These are phyloP conservation scores for Crassisporium funariophilum DNA, from an alignment of 768 basidiomycete species.

Conservation along the genomic window DNA sequence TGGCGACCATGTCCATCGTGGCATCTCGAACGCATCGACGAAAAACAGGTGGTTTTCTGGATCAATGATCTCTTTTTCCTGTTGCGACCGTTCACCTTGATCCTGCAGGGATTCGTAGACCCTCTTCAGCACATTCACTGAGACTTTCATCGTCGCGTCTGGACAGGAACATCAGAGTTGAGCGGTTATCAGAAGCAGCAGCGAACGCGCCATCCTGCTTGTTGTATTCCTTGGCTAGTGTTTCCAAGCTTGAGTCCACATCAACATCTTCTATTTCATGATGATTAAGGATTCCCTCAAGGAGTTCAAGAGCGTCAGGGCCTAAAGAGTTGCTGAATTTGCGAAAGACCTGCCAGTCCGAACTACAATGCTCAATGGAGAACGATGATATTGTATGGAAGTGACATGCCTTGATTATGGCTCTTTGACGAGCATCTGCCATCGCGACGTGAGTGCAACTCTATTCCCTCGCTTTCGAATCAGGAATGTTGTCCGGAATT, in stretches of 20 bases:
- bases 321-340: slow-evolving; percentile 89
- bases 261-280: slow-evolving; percentile 74
- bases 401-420: slow-evolving; percentile 47
- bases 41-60: slow-evolving; percentile 81
- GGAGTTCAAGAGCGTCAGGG: slow-evolving; percentile 69
- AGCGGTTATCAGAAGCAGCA: not conserved
- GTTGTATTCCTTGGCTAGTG: slow-evolving; percentile 84
- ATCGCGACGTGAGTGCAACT: slow-evolving; percentile 24
- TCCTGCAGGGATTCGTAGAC: slow-evolving; percentile 78
- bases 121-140: slow-evolving; percentile 61
- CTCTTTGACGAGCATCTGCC: slow-evolving; percentile 49
- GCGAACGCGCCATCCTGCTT: slow-evolving; percentile 74
- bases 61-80: slow-evolving; percentile 69
- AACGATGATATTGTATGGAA: not conserved
- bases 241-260: slow-evolving; percentile 74
- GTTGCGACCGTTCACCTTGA: slow-evolving; percentile 50
- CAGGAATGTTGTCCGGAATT: no score
- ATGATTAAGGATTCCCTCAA: slow-evolving; percentile 70
- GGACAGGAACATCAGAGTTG: not conserved
- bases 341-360: slow-evolving; percentile 67
- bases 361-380: not conserved
- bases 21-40: slow-evolving; percentile 95
- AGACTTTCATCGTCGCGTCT: slow-evolving; percentile 87
- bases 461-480: no score
- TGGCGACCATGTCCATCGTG: slow-evolving; percentile 86